Conservation (phyloP, 2,329 filamentous ascomycete genomes). For the Aspergillus carbonarius region DNA sequence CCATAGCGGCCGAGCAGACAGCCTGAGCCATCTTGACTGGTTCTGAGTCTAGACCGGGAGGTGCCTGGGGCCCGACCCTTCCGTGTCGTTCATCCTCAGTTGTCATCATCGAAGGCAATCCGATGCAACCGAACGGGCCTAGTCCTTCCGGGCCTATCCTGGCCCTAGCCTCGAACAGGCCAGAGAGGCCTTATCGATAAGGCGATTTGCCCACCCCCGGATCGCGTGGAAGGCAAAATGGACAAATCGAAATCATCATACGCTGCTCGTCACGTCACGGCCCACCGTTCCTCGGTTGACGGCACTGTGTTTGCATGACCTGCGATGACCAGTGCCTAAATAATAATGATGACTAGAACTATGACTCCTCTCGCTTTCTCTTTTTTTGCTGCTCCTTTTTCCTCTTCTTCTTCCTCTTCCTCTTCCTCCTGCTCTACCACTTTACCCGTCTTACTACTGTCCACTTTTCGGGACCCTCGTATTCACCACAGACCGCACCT, state of each 20-base stretch:
- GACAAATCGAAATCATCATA: slow-evolving; percentile 23
- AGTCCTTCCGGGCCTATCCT: slow-evolving; percentile 14
- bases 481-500: neutral
- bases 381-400: neutral
- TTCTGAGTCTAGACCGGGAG: slow-evolving; percentile 2
- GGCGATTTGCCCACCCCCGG: slow-evolving; percentile 26
- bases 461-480: neutral
- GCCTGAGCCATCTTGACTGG: neutral
- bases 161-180: neutral
- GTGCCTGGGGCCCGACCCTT: neutral
- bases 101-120: slow-evolving; percentile 18
- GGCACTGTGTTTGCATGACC: neutral
- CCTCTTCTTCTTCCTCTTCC: neutral
- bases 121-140: slow-evolving; percentile 22
- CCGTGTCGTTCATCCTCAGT: neutral
- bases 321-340: neutral
- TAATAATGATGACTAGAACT: neutral
- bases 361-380: neutral
- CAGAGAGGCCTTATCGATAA: slow-evolving; percentile 22
- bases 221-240: slow-evolving; percentile 15
- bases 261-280: slow-evolving; percentile 30
- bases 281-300: neutral
- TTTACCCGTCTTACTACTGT: neutral
- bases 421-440: neutral
- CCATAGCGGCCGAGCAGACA: neutral